phyloP scores from a whole-genome alignment of 345 rosid species.

The Melaleuca quinquenervia region DNA sequence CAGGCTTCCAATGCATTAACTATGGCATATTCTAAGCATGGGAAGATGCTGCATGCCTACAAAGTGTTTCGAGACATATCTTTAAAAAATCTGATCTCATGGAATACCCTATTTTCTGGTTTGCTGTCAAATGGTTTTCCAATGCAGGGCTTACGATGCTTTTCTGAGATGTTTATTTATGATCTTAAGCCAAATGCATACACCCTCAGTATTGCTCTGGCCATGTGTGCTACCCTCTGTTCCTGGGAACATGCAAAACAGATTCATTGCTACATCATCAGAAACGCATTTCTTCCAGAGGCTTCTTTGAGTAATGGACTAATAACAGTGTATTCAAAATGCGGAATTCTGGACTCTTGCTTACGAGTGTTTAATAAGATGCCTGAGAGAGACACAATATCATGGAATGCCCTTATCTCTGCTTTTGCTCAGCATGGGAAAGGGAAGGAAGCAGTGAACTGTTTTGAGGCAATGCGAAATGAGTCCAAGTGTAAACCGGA shows the following conservation, averaged over 20 bases:
- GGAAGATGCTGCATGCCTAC: slow-evolving; percentile 29
- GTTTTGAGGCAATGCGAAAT: slow-evolving; percentile 35
- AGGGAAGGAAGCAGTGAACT: slow-evolving; percentile 44
- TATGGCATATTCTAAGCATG: slow-evolving; percentile 58
- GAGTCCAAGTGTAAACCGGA: slow-evolving; percentile 30
- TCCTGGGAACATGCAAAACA: slow-evolving; percentile 45
- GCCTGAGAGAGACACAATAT: slow-evolving; percentile 36
- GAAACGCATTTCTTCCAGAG: slow-evolving; percentile 19
- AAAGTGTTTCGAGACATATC: slow-evolving; percentile 27
- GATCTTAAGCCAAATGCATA: slow-evolving; percentile 39
- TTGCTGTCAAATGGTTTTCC: slow-evolving; percentile 36
- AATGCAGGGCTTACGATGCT: slow-evolving; percentile 27
- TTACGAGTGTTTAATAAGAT: slow-evolving; percentile 35
- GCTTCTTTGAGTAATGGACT: slow-evolving; percentile 49
- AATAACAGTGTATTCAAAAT: slow-evolving; percentile 55
- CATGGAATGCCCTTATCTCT: slow-evolving; percentile 73
- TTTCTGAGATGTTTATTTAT: slow-evolving; percentile 32
- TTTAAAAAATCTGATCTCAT: slow-evolving; percentile 44
- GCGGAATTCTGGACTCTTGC: slow-evolving; percentile 47
- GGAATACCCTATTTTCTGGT: slow-evolving; percentile 65
- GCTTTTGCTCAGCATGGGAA: slow-evolving; percentile 64
- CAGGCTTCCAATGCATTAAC: slow-evolving; percentile 56
- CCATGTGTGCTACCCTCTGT: slow-evolving; percentile 37
- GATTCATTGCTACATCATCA: slow-evolving; percentile 40
- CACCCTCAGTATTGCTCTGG: slow-evolving; percentile 41